Conservation (phyloP, 1,284 basidiomycete species). For the Irpex sp. region DNA sequence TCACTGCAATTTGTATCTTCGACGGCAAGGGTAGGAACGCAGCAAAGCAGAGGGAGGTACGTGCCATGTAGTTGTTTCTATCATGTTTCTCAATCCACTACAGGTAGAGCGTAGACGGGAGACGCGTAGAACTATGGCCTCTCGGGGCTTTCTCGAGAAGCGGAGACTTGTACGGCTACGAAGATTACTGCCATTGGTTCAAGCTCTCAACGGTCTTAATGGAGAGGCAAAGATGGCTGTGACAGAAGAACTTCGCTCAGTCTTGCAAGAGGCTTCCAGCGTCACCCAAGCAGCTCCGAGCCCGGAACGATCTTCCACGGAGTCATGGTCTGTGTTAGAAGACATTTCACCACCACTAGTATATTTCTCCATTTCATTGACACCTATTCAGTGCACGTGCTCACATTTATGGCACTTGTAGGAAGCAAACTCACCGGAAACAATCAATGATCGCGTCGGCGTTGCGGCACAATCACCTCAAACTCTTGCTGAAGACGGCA, state of each 20-base stretch:
- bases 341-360: neutral
- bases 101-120: slow-evolving; percentile 50
- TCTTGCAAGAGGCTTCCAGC: neutral
- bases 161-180: slow-evolving; percentile 46
- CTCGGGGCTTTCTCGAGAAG: slow-evolving; percentile 52
- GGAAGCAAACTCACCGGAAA: too few relatives aligned
- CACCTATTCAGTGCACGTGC: too few relatives aligned
- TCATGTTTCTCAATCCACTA: slow-evolving; percentile 4
- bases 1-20: slow-evolving; percentile 71
- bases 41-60: slow-evolving; percentile 72
- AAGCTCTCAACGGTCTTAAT: slow-evolving; percentile 32
- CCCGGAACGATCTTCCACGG: neutral
- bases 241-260: neutral
- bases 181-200: slow-evolving; percentile 38
- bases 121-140: slow-evolving; percentile 38
- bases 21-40: slow-evolving; percentile 62
- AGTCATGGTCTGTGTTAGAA: neutral
- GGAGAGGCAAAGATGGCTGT: slow-evolving; percentile 22
- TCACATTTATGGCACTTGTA: too few relatives aligned
- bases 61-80: slow-evolving; percentile 8
- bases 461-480: too few relatives aligned
- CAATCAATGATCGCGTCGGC: too few relatives aligned
- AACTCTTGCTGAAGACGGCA: too few relatives aligned
- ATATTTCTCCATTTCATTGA: too few relatives aligned
- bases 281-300: neutral